Base-by-base conservation (phyloP, 805 yeast species). In the Saturnispora quitensis region DNA sequence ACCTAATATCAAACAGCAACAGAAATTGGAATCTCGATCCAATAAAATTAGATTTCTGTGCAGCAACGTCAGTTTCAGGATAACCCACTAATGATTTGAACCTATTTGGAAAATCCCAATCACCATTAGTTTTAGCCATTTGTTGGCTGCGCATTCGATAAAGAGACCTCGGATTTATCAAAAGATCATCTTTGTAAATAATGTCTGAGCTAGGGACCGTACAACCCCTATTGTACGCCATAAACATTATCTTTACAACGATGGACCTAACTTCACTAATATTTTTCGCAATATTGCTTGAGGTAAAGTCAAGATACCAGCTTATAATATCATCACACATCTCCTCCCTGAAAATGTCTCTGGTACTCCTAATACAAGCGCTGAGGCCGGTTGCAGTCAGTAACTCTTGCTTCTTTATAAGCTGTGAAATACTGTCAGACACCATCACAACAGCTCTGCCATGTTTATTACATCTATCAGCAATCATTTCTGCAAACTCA, bases 271-370 rank as follows among this genome's bases (percentile, higher is more conserved):
- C 63, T 1, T 70, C 54, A 33, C 67, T 65, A 56, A 77, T 75
- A 47, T 76, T 75, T 9, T 77, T 78, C 53, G 74, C 73, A 4
- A 83, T 58, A 36, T 77, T 74, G 10, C 84, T 74, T 45, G 73
- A 73, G 0, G 84, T 70, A 27, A 89, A 64, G 40, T 80, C 84
- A 27, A 68, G 64, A 5, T 88, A 62, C 89, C 93, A 85, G n/a
- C 63, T 59, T 6, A 86, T 62, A 18, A 88, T 79, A 55, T 83
- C 89, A 42, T 78, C 82, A 57, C 85, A 82, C 86, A 86, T 81
- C 52, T 85, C 90, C 61, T 89, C 96, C 49, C 93, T 71, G 61
- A 86, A 84, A 6, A 78, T 69, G 60, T 88, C 95, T 52, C 89
- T 70, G 17, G 79, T 72, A 49, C 82, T 77, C 51, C 88, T 69